Percentiles rank a stretch among this genome's conserved stretches.
phyloP scores from a whole-genome alignment of 208 protist genomes.

The Crithidia bombi region DNA sequence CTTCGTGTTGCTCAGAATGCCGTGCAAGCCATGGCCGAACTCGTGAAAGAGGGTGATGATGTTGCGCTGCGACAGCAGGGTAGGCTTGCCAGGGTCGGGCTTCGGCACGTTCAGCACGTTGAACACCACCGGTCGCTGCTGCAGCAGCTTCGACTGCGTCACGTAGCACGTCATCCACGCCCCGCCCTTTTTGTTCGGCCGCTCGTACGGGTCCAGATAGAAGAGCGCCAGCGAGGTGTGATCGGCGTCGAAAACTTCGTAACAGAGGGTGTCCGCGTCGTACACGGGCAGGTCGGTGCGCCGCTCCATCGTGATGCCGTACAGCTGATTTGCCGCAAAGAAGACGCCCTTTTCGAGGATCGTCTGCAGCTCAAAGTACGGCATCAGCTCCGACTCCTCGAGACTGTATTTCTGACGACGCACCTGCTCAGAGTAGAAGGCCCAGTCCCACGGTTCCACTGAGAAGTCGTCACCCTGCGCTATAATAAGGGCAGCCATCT shows the following conservation, averaged over 20 bases:
- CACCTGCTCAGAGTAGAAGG: slow-evolving; percentile 51
- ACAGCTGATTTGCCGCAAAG: slow-evolving; percentile 52
- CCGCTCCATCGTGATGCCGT: slow-evolving; percentile 46
- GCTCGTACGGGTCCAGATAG: slow-evolving; percentile 56
- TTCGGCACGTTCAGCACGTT: slow-evolving; percentile 67
- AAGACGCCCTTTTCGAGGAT: slow-evolving; percentile 61
- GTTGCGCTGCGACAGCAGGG: slow-evolving; percentile 62
- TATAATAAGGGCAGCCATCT: slow-evolving; percentile 23
- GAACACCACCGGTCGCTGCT: slow-evolving; percentile 49
- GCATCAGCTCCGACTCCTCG: slow-evolving; percentile 53
- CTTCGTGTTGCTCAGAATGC: slow-evolving; percentile 60
- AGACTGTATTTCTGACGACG: slow-evolving; percentile 48
- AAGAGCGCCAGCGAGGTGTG: slow-evolving; percentile 47
- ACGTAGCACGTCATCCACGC: slow-evolving; percentile 67
- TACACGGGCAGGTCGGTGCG: slow-evolving; percentile 56
- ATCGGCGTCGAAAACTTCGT: slow-evolving; percentile 50
- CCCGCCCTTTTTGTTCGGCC: slow-evolving; percentile 58
- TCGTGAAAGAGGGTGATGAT: slow-evolving; percentile 74
- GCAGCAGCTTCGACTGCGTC: slow-evolving; percentile 33
- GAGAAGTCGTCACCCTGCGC: slow-evolving; percentile 29
- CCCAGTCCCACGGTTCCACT: slow-evolving; percentile 56
- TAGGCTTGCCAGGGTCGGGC: slow-evolving; percentile 54
- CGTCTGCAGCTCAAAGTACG: slow-evolving; percentile 55
- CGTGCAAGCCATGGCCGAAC: slow-evolving; percentile 75
- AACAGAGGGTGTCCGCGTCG: slow-evolving; percentile 42